Percentiles rank a stretch among this genome's conserved stretches.
Evolutionary conservation across 768 basidiomycete genomes (phyloP).

Genomic region (Rhizopogon salebrosus): DNA sequence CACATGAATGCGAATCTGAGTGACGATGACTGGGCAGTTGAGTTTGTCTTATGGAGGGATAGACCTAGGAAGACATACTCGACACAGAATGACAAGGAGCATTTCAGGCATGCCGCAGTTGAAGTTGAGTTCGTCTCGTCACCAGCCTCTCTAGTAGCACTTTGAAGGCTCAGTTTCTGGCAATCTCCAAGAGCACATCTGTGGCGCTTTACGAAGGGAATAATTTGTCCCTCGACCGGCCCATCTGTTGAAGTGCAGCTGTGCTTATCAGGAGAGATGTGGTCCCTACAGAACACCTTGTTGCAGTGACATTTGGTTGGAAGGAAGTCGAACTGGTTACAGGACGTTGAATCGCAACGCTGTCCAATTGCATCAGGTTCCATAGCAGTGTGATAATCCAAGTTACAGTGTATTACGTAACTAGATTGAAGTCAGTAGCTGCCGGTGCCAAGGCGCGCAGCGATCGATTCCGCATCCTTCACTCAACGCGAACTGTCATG

Average conservation of each 20-base stretch:
- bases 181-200: constrained; percentile 50
- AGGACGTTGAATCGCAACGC: constrained; percentile 57
- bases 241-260: constrained; percentile 34
- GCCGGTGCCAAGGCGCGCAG: not conserved
- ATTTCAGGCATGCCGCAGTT: constrained; percentile 43
- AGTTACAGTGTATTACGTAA: not conserved
- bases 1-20: constrained; percentile 55
- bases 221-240: not conserved
- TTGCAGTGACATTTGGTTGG: constrained; percentile 69
- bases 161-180: constrained; percentile 48
- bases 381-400: constrained; percentile 20
- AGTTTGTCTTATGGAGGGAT: constrained; percentile 3
- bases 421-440: not conserved
- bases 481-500: constrained; percentile 39
- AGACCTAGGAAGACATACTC: constrained; percentile 35
- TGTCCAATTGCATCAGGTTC: constrained; percentile 53
- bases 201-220: constrained; percentile 28
- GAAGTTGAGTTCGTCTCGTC: constrained; percentile 4
- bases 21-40: constrained; percentile 55
- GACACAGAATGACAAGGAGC: constrained; percentile 58
- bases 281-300: constrained; percentile 55
- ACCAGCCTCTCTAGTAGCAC: constrained; percentile 18
- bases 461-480: not conserved
- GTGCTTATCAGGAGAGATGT: constrained; percentile 59
- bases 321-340: constrained; percentile 66